These are phyloP conservation scores for Erysimum cheiranthoides DNA, from an alignment of 345 rosid species.

Conservation along the genomic window DNA sequence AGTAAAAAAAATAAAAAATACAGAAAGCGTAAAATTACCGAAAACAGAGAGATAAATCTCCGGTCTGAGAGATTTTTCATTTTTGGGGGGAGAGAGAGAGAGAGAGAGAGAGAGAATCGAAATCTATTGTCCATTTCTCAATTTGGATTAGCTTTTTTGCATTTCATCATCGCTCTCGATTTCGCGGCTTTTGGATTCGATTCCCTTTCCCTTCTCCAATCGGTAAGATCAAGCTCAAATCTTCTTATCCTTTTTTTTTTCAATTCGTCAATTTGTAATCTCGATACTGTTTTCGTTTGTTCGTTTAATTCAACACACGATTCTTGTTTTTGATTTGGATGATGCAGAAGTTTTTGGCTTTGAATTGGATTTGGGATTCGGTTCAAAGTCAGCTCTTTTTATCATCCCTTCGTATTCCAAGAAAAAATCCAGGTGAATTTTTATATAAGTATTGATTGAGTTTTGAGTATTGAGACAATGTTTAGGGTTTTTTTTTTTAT, in stretches of 20 bases:
- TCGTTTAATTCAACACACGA: constrained; percentile 3
- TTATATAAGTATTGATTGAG: constrained; percentile 3
- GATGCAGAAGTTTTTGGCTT: constrained; percentile 40
- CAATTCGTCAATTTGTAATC: not conserved
- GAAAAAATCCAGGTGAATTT: constrained; percentile 41
- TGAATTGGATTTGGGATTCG: constrained; percentile 43
- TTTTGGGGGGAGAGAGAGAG: too few species aligned
- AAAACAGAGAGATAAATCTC: constrained; percentile 7
- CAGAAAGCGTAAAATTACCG: not conserved
- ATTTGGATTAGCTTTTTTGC: constrained; percentile 22
- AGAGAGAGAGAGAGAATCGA: constrained; percentile 24
- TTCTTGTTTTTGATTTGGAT: constrained; percentile 3
- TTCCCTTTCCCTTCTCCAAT: constrained; percentile 30
- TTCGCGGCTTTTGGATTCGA: constrained; percentile 22
- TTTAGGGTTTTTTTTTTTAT: not conserved
- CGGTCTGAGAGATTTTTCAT: not conserved
- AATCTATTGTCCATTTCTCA: constrained; percentile 34
- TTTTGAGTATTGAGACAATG: not conserved
- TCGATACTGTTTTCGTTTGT: not conserved
- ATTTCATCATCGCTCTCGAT: not conserved
- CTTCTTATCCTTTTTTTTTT: not conserved
- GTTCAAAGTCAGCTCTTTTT: constrained; percentile 36
- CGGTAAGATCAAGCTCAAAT: constrained; percentile 29
- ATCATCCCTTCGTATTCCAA: not conserved
- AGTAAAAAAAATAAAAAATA: constrained; percentile 1